phyloP scores from a whole-genome alignment of 2,329 filamentous ascomycete species.

The Dichotomopilus funicola region DNA sequence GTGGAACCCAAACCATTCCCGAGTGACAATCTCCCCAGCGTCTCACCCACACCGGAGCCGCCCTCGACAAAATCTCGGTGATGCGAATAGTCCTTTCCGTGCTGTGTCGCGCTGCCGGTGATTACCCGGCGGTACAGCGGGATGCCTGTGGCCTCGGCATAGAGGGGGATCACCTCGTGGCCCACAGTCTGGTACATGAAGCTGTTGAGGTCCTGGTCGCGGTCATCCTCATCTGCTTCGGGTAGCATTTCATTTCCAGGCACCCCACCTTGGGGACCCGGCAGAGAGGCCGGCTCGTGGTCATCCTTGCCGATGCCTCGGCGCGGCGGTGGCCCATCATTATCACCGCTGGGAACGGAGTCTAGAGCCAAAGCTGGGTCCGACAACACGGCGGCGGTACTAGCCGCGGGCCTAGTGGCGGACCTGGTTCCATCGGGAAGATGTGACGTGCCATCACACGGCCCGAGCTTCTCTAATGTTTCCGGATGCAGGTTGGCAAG shows the following conservation, averaged over 20 bases:
- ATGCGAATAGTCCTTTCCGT: constrained; percentile 60
- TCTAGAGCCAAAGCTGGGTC: background rate
- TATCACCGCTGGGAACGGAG: constrained; percentile 1
- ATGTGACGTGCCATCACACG: background rate
- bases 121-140: constrained; percentile 82
- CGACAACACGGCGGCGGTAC: constrained; percentile 14
- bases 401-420: constrained; percentile 10
- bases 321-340: constrained; percentile 1
- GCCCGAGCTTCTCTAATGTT: background rate
- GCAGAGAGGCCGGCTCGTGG: constrained; percentile 7
- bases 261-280: constrained; percentile 7
- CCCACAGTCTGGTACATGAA: constrained; percentile 99
- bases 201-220: constrained; percentile 72
- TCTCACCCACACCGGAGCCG: background rate
- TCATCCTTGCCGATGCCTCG: constrained; percentile 5
- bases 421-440: constrained; percentile 2
- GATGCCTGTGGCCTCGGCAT: constrained; percentile 68
- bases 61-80: background rate
- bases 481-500: constrained; percentile 78
- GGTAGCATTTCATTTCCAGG: constrained; percentile 28
- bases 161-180: constrained; percentile 78
- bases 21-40: background rate
- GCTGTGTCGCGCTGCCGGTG: constrained; percentile 61
- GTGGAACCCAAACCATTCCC: background rate
- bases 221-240: constrained; percentile 35